These are phyloP conservation scores for Mycena maculata DNA, from an alignment of 768 basidiomycete genomes.

Conservation along the genomic window DNA sequence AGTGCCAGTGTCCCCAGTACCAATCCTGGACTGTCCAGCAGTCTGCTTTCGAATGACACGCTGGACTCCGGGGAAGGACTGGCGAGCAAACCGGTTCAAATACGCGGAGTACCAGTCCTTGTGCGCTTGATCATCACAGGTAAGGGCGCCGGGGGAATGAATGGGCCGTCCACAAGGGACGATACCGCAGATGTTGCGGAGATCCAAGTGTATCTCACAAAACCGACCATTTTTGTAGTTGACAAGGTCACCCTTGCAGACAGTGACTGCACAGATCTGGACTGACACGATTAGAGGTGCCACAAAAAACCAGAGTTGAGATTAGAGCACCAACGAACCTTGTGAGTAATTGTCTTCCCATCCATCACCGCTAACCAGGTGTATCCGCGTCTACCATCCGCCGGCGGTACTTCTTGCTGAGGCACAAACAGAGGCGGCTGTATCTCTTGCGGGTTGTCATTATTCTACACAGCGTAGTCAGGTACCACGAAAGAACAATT, in stretches of 20 bases:
- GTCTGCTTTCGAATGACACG: not conserved
- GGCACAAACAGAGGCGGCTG: no score
- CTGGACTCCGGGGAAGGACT: slow-evolving; percentile 6
- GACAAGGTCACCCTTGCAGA: not conserved
- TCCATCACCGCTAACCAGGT: not conserved
- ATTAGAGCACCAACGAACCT: not conserved
- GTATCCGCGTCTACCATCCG: not conserved
- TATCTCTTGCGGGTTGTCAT: no score
- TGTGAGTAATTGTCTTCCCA: slow-evolving; percentile 1
- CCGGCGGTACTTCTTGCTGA: no score
- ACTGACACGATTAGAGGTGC: no score
- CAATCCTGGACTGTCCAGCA: not conserved
- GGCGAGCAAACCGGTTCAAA: not conserved
- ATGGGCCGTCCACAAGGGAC: slow-evolving; percentile 1
- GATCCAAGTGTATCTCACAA: not conserved
- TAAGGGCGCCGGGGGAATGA: not conserved
- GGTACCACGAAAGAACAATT: no score
- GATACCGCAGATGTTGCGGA: not conserved
- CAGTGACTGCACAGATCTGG: slow-evolving; percentile 6
- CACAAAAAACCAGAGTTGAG: not conserved
- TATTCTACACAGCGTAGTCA: no score
- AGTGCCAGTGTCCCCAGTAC: no score
- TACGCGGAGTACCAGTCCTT: slow-evolving; percentile 8
- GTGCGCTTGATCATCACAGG: not conserved
- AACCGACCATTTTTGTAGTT: slow-evolving; percentile 13